phyloP scores from a whole-genome alignment of 352 stramenopile genomes.

The Globisporangium paddicum region DNA sequence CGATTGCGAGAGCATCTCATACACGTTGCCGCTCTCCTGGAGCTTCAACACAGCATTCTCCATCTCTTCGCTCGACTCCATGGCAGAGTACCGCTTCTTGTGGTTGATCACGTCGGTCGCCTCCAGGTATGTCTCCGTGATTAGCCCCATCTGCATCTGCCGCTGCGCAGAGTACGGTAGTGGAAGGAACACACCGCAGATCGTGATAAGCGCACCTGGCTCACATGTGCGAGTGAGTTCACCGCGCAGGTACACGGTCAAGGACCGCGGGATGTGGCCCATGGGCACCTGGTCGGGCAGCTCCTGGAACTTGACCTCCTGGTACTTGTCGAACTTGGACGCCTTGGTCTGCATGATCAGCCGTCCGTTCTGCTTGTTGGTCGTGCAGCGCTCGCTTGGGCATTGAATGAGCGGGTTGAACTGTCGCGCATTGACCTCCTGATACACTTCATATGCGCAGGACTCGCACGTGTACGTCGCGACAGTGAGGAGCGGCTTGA shows the following conservation, averaged over 20 bases:
- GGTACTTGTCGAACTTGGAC: slow-evolving; percentile 99
- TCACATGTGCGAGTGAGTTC: slow-evolving; percentile 93
- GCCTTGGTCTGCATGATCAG: slow-evolving; percentile 96
- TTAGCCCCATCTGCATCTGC: slow-evolving; percentile 96
- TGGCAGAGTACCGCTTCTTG: slow-evolving; percentile 97
- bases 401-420: slow-evolving; percentile 94
- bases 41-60: slow-evolving; percentile 67
- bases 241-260: slow-evolving; percentile 90
- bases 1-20: slow-evolving; percentile 92
- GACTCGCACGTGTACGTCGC: slow-evolving; percentile 97
- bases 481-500: slow-evolving; percentile 96
- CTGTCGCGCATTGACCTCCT: slow-evolving; percentile 90
- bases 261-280: slow-evolving; percentile 95
- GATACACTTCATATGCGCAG: slow-evolving; percentile 97
- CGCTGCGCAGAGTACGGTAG: slow-evolving; percentile 89
- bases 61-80: slow-evolving; percentile 83
- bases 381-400: slow-evolving; percentile 85
- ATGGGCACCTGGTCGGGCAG: slow-evolving; percentile 94
- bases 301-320: slow-evolving; percentile 98
- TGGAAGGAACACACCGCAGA: slow-evolving; percentile 96
- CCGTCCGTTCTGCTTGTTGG: slow-evolving; percentile 69
- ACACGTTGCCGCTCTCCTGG: slow-evolving; percentile 79
- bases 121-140: slow-evolving; percentile 97
- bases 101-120: slow-evolving; percentile 94
- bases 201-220: slow-evolving; percentile 95